phyloP scores from a whole-genome alignment of 2,329 filamentous ascomycete species.

The Cercospora sesami region DNA sequence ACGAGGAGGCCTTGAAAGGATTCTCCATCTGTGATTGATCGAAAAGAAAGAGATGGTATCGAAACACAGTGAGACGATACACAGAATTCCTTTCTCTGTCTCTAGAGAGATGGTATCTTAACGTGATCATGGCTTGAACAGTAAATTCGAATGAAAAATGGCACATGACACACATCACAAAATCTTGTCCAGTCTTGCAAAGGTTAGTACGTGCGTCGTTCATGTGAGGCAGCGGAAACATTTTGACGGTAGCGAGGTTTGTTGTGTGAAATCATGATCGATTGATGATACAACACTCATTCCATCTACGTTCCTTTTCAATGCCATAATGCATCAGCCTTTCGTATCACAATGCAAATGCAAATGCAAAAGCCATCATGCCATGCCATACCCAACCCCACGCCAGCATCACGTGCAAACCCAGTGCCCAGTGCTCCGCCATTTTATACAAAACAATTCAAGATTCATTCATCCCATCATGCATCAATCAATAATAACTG shows the following conservation, averaged over 20 bases:
- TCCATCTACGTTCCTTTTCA: neutral
- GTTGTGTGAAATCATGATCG: neutral
- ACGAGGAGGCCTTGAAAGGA: constrained; percentile 25
- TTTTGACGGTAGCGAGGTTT: too few species aligned
- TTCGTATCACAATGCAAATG: neutral
- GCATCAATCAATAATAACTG: constrained; percentile 31
- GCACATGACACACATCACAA: too few species aligned
- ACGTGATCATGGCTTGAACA: too few species aligned
- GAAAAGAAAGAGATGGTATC: neutral
- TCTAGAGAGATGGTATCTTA: too few species aligned
- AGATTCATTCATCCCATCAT: neutral
- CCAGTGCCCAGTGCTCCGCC: constrained; percentile 4
- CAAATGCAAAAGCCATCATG: neutral
- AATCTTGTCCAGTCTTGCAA: too few species aligned
- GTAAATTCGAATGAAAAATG: too few species aligned
- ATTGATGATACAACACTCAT: neutral
- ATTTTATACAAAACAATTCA: neutral
- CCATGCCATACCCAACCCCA: neutral
- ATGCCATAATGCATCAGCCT: neutral
- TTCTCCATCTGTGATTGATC: neutral
- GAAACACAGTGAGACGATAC: too few species aligned
- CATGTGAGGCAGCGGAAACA: too few species aligned
- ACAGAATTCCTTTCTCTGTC: too few species aligned
- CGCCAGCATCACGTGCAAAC: neutral
- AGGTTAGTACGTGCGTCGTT: too few species aligned